Conservation (phyloP, 2,329 filamentous ascomycete species). For the Chlorencoelia australis region DNA sequence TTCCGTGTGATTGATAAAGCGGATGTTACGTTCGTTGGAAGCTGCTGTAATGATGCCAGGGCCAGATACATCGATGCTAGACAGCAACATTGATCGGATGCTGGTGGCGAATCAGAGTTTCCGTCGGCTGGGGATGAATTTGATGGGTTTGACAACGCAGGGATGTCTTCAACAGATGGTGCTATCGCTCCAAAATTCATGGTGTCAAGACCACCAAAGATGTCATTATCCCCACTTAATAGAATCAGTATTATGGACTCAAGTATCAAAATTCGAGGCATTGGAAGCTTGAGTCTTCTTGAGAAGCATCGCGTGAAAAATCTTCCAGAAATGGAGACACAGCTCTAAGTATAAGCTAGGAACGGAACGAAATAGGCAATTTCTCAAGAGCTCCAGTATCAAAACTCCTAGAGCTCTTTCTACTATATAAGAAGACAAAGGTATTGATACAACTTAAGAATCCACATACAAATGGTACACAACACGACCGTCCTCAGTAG, state of each 20-base stretch:
- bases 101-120: slow-evolving; percentile 6
- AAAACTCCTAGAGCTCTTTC: no score
- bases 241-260: no score
- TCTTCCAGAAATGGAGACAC: no score
- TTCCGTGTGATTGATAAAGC: slow-evolving; percentile 20
- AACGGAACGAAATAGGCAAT: no score
- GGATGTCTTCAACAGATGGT: slow-evolving; percentile 3
- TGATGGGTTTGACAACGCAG: slow-evolving; percentile 9
- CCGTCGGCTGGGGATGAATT: slow-evolving; percentile 12
- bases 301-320: no score
- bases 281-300: no score
- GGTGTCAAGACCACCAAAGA: slow-evolving; percentile 8
- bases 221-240: slow-evolving; percentile 12
- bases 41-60: slow-evolving; percentile 20
- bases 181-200: slow-evolving; percentile 16
- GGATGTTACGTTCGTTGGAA: slow-evolving; percentile 21
- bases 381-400: no score
- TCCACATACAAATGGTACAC: slow-evolving; percentile 20
- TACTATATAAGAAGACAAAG: no score
- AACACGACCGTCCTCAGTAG: slow-evolving; percentile 2
- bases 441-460: no score
- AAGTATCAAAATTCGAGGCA: no score
- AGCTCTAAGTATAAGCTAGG: no score
- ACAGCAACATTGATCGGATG: slow-evolving; percentile 16
- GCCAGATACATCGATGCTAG: slow-evolving; percentile 25